Conservation (phyloP, 192 early-diverging fungal genomes). For the Umbelopsis ramanniana region DNA sequence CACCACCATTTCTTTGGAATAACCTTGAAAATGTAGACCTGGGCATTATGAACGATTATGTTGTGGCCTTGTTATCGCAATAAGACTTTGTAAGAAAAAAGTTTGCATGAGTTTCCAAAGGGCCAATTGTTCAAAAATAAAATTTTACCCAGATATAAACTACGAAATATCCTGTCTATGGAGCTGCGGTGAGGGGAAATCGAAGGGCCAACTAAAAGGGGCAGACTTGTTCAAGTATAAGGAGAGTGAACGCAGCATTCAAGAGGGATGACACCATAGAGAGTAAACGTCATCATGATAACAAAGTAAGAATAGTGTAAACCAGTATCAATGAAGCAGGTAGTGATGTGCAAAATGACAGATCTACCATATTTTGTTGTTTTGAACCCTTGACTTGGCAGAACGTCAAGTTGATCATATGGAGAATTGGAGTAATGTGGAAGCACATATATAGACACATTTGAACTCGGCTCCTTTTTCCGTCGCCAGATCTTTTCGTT, state of each 20-base stretch:
- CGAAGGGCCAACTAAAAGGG: neutral
- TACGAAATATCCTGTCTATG: neutral
- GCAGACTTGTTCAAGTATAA: neutral
- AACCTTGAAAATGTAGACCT: slow-evolving; percentile 8
- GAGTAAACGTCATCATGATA: neutral
- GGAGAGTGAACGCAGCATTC: neutral
- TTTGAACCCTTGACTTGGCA: no score
- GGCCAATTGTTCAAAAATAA: no score
- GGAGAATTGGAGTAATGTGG: neutral
- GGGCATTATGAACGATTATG: neutral
- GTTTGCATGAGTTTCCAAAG: neutral
- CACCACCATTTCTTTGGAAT: neutral
- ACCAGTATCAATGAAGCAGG: no score
- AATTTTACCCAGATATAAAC: no score
- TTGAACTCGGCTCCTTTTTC: slow-evolving; percentile 3
- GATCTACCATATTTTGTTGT: no score
- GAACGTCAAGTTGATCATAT: neutral
- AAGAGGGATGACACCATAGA: neutral
- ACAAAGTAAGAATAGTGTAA: no score
- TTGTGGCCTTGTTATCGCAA: neutral
- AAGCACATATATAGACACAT: slow-evolving; percentile 1
- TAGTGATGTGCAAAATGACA: no score
- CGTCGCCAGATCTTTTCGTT: neutral
- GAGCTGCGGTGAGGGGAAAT: slow-evolving; percentile 1
- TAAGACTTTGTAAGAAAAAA: neutral